phyloP scores from a whole-genome alignment of 176 grass and related monocot genomes.

The Oryza nivara region DNA sequence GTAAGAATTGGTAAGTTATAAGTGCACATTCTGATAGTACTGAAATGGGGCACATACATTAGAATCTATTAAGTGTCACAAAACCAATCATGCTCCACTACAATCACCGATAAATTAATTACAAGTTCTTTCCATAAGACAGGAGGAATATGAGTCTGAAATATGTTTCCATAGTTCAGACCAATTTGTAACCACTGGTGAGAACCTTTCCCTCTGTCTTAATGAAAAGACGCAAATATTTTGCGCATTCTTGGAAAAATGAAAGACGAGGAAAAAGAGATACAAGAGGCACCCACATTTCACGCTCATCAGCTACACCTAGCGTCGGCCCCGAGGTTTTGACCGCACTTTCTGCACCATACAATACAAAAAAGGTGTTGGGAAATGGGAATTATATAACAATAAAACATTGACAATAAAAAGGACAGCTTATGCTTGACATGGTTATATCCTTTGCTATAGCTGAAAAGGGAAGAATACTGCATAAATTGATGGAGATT shows the following conservation, averaged over 20 bases:
- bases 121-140: neutral
- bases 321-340: conserved; percentile 69
- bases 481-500: conserved; percentile 14
- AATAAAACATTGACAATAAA: neutral
- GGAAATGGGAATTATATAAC: neutral
- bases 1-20: conserved; percentile 5
- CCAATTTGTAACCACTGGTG: neutral
- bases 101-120: neutral
- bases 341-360: conserved; percentile 78
- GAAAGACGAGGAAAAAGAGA: conserved; percentile 6
- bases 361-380: neutral
- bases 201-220: neutral
- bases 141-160: neutral
- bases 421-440: conserved; percentile 27
- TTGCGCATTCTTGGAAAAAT: neutral
- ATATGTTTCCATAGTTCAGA: neutral
- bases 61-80: conserved; percentile 13
- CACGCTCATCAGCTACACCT: conserved; percentile 26
- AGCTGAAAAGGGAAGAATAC: neutral
- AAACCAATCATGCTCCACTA: conserved; percentile 27
- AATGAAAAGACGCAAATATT: neutral
- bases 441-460: neutral
- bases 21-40: neutral
- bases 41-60: neutral
- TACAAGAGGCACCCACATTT: conserved; percentile 16